phyloP scores from a whole-genome alignment of 441 rosid genomes.

The Pelargonium myrrhifolium region DNA sequence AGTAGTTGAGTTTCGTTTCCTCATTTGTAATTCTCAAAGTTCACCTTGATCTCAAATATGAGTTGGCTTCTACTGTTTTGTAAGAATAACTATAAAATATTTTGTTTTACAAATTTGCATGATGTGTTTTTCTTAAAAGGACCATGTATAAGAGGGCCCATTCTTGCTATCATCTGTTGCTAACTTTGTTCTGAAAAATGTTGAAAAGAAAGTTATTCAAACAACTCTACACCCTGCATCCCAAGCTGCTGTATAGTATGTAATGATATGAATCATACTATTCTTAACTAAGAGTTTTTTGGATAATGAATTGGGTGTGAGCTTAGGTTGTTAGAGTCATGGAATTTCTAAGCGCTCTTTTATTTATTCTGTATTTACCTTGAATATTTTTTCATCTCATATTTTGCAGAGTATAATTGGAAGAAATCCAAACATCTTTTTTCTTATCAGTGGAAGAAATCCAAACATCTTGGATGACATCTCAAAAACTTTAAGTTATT shows the following conservation, averaged over 20 bases:
- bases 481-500: background rate
- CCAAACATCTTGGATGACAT: constrained; percentile 1
- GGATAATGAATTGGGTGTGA: background rate
- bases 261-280: background rate
- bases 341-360: background rate
- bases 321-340: background rate
- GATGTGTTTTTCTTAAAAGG: background rate
- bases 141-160: background rate
- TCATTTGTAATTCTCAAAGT: too few relatives aligned
- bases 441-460: too few relatives aligned
- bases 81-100: too few relatives aligned
- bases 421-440: background rate
- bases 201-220: too few relatives aligned
- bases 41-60: too few relatives aligned
- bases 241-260: background rate
- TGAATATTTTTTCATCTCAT: background rate
- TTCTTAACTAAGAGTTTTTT: background rate
- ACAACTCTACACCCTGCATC: background rate
- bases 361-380: background rate
- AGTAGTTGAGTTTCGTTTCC: background rate
- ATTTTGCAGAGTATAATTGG: background rate
- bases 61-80: too few relatives aligned
- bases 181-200: too few relatives aligned
- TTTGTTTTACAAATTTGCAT: too few relatives aligned
- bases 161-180: background rate